Evolutionary conservation across 805 yeast species (phyloP), one percentile per base, ranked within the genome.

Genomic region (Yamadazyma laniorum): DNA sequence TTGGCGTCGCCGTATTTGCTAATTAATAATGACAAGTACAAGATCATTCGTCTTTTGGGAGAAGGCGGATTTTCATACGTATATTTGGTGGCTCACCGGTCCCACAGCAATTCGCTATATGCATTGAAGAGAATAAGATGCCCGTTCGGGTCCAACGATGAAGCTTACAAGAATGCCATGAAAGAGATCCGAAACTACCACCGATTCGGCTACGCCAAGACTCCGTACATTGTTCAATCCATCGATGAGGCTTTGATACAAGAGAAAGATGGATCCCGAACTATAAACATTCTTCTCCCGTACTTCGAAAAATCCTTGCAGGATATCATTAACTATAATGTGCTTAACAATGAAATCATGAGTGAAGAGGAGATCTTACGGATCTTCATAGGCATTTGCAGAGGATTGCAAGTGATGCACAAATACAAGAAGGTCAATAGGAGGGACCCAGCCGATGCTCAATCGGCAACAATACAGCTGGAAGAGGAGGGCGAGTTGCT

Each of bases 11-110:
- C 93, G 1, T 70, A 71, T 6, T 63, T 89, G 8, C 53, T 67
- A 13, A 75, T 90, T 45, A 84, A 85, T 56, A 76, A 77, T 39
- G 70, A 76, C 25, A 66, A 67, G 33, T 85, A 82, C 63, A 70
- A 67, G 50, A 82, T 90, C 13, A 62, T 79, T 37, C 73, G 78
- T 42, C 70, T 90, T n/a, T 65, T 90, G 5, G 96, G 95, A 7
- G 97, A 89, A 63, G 95, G 95, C 2, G 95, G 93, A 11, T 85
- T 84, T 55, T 82, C 95, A 0, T 88, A 84, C 50, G 95, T 87
- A 6, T 90, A 90, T 53, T 65, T 88, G 16, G 95, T 89, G 3
- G 70, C 78, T 12, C 56, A 55, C 46, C 65, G 68, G 30, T 58
- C 67, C 18, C 27, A 27, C 8, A 64, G 72, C 23, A 74, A 73